Conservation (phyloP, 1,284 basidiomycete genomes). For the Neolentinus lepideus region DNA sequence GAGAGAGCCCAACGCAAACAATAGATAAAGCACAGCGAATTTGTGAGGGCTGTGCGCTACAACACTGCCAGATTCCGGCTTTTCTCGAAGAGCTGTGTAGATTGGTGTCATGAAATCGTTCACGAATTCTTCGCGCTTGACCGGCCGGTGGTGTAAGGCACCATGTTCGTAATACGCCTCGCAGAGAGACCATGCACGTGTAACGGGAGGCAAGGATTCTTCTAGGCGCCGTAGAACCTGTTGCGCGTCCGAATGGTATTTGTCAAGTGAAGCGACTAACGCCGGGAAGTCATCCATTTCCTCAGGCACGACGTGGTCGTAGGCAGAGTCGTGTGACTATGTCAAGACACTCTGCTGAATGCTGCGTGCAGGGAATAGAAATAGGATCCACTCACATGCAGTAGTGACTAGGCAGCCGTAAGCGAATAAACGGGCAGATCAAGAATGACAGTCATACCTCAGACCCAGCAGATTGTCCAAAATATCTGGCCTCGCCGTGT, state of each 20-base stretch:
- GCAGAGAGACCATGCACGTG: slow-evolving; percentile 22
- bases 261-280: background rate
- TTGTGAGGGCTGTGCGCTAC: slow-evolving; percentile 8
- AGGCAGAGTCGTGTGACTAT: background rate
- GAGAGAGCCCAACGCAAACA: slow-evolving; percentile 14
- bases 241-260: background rate
- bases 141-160: slow-evolving; percentile 48
- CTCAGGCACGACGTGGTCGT: background rate
- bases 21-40: slow-evolving; percentile 12
- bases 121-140: slow-evolving; percentile 40
- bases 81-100: slow-evolving; percentile 8
- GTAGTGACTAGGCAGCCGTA: background rate
- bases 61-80: slow-evolving; percentile 1
- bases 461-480: slow-evolving; percentile 59
- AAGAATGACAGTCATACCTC: slow-evolving; percentile 25
- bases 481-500: slow-evolving; percentile 58
- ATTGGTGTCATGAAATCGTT: slow-evolving; percentile 42
- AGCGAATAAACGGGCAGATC: background rate
- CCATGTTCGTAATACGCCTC: slow-evolving; percentile 48
- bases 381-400: background rate
- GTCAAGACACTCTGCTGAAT: background rate
- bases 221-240: background rate
- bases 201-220: background rate
- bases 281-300: slow-evolving; percentile 20
- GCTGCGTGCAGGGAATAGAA: background rate